Conservation (phyloP, 352 stramenopile species). For the Phytophthora fragariaefolia region DNA sequence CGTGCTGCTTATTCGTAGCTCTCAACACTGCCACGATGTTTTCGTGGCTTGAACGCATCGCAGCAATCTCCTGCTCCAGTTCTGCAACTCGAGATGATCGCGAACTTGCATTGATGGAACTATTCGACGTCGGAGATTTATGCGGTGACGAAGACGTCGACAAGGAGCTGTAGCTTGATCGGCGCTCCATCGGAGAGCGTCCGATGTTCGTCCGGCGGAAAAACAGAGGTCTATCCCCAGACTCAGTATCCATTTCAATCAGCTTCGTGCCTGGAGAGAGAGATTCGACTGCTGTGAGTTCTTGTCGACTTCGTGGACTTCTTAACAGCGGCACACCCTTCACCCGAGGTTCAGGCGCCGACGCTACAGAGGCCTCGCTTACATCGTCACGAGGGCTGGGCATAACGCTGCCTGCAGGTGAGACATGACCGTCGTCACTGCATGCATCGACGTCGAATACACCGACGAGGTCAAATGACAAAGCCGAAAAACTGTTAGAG, state of each 20-base stretch:
- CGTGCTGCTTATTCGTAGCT: constrained; percentile 75
- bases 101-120: constrained; percentile 13
- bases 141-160: constrained; percentile 17
- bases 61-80: constrained; percentile 67
- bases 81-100: constrained; percentile 47
- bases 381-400: constrained; percentile 14
- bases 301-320: constrained; percentile 19
- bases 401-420: constrained; percentile 3
- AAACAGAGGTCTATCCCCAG: constrained; percentile 39
- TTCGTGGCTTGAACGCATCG: constrained; percentile 70
- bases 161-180: constrained; percentile 44
- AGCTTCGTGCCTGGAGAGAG: constrained; percentile 34
- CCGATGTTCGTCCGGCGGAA: constrained; percentile 49
- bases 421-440: constrained; percentile 10
- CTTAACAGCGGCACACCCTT: background rate
- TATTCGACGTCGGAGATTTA: constrained; percentile 16
- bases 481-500: constrained; percentile 12
- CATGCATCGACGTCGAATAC: constrained; percentile 12
- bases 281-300: constrained; percentile 44
- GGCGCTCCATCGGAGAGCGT: constrained; percentile 35
- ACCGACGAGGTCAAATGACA: constrained; percentile 4
- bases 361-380: constrained; percentile 26
- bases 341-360: constrained; percentile 13
- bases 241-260: background rate
- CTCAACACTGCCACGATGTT: constrained; percentile 73